Evolutionary conservation across 495 filamentous ascomycete genomes (phyloP).

Genomic region (Acidomyces sp.): DNA sequence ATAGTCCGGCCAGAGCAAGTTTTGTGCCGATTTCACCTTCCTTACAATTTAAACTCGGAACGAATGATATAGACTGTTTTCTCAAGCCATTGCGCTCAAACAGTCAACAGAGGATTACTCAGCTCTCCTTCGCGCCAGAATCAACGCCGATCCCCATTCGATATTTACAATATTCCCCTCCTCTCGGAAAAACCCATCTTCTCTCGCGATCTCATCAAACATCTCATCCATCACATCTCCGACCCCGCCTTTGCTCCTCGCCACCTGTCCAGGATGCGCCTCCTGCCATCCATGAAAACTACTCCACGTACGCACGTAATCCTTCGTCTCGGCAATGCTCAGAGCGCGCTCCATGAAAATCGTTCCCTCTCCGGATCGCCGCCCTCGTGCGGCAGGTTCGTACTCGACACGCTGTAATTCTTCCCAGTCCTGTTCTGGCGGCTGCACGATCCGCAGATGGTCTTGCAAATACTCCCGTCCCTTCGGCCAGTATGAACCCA

Average conservation of each 20-base stretch:
- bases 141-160: conserved; percentile 43
- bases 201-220: conserved; percentile 39
- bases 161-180: conserved; percentile 36
- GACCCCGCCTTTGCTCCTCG: conserved; percentile 35
- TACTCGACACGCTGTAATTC: conserved; percentile 41
- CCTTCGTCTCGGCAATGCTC: conserved; percentile 41
- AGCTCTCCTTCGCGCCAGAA: conserved; percentile 41
- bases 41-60: no score
- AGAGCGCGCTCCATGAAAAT: conserved; percentile 40
- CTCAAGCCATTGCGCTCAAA: no score
- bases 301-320: conserved; percentile 45
- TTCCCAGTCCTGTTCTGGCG: conserved; percentile 37
- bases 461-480: conserved; percentile 41
- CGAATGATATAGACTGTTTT: no score
- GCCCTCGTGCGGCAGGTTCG: conserved; percentile 34
- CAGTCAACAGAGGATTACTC: no score
- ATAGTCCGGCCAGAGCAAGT: no score
- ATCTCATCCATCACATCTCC: conserved; percentile 42
- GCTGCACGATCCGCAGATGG: conserved; percentile 36
- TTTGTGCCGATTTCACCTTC: no score
- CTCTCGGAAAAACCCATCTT: conserved; percentile 37
- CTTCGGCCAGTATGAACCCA: conserved; percentile 48
- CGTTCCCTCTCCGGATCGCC: conserved; percentile 32
- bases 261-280: conserved; percentile 33
- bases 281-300: conserved; percentile 42